A percentile compares a stretch with the other conserved stretches of the same genome.
Evolutionary conservation across 2,329 filamentous ascomycete species (phyloP).

Genomic region (Colletotrichum tabaci): DNA sequence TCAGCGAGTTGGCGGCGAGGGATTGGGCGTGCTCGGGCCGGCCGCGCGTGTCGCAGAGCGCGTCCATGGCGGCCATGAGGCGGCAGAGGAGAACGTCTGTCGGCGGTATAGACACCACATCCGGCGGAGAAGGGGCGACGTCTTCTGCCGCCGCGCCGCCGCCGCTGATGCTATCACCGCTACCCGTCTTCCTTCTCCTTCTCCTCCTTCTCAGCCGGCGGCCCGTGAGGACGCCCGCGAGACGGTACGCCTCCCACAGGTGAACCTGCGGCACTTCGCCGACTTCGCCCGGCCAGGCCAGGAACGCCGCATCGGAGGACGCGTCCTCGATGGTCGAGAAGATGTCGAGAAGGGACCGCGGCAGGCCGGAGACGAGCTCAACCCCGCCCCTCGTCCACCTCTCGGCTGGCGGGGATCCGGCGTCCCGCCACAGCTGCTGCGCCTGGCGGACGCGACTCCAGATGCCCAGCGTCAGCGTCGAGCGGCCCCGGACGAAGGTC

Average conservation of each 20-base stretch:
- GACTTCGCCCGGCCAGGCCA: slow-evolving; percentile 44
- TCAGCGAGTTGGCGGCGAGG: slow-evolving; percentile 45
- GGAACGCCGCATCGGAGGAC: slow-evolving; percentile 39
- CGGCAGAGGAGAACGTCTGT: slow-evolving; percentile 42
- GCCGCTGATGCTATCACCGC: no score
- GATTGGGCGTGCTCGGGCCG: slow-evolving; percentile 39
- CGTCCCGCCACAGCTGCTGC: no score
- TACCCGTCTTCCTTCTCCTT: no score
- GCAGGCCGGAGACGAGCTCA: no score
- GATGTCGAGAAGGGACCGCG: no score
- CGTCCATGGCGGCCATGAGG: slow-evolving; percentile 45
- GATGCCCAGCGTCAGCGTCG: no score
- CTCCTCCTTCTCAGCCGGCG: slow-evolving; percentile 31
- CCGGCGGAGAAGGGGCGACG: background rate
- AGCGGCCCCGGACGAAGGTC: no score
- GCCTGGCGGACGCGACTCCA: no score
- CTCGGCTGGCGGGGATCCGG: no score
- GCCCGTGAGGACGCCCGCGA: slow-evolving; percentile 44
- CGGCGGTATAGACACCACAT: background rate
- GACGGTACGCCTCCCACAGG: slow-evolving; percentile 47
- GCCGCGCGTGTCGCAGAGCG: slow-evolving; percentile 41
- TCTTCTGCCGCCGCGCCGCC: background rate
- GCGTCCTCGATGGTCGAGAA: background rate
- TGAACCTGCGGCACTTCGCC: slow-evolving; percentile 46
- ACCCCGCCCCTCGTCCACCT: no score